Evolutionary conservation across 225 moss, liverwort and hornwort genomes (phyloP).

Genomic region (Lunularia cruciata): DNA sequence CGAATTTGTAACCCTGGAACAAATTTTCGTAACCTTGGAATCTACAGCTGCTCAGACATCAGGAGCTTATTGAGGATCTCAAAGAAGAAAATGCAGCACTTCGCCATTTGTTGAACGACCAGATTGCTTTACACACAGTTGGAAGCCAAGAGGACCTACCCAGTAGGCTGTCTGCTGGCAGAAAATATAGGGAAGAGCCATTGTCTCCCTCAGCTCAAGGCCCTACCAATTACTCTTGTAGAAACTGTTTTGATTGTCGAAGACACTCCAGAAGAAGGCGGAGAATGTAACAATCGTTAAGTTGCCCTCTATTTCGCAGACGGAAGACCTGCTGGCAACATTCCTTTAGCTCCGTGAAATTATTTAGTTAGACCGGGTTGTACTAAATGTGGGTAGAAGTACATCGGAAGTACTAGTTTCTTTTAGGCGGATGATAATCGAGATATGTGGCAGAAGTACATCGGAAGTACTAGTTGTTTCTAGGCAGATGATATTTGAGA

Average conservation of each 20-base stretch:
- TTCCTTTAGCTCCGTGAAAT: too few species aligned
- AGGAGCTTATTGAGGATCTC: constrained; percentile 44
- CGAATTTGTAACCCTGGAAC: too few species aligned
- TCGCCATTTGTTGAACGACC: constrained; percentile 26
- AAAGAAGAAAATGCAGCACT: constrained; percentile 38
- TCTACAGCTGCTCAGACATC: constrained; percentile 46
- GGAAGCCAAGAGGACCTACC: neutral
- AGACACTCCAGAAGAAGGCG: constrained; percentile 28
- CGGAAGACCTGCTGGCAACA: too few species aligned
- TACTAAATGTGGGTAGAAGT: too few species aligned
- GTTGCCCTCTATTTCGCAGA: too few species aligned
- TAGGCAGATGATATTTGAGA: too few species aligned
- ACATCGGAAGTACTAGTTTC: too few species aligned
- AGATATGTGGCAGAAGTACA: too few species aligned
- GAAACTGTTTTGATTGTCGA: constrained; percentile 33
- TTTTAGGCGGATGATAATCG: too few species aligned
- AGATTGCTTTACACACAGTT: constrained; percentile 20
- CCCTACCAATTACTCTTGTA: neutral
- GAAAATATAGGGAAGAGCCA: constrained; percentile 9
- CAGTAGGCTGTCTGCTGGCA: neutral
- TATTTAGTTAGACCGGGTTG: too few species aligned
- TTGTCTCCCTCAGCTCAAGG: neutral
- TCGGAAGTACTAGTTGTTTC: too few species aligned
- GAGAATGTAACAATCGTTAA: neutral
- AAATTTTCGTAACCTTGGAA: neutral